These are phyloP conservation scores for Tylopilus subfusipes DNA, from an alignment of 768 basidiomycete genomes.

Conservation along the genomic window DNA sequence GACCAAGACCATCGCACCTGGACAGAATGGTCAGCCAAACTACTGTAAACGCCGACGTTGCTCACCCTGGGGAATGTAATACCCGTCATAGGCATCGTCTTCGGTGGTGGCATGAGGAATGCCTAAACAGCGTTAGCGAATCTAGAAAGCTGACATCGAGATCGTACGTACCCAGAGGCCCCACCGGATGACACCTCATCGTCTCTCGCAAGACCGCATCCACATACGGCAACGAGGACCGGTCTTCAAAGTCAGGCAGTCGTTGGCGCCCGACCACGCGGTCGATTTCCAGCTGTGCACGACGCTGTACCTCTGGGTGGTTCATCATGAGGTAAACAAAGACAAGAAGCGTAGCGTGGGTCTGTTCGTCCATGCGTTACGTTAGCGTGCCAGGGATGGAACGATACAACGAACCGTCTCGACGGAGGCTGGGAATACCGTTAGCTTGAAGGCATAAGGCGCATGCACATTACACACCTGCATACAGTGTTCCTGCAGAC, in stretches of 20 bases:
- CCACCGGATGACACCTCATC: constrained; percentile 28
- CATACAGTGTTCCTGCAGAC: not conserved
- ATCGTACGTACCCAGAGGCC: constrained; percentile 21
- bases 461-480: too few relatives aligned
- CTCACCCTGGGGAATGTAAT: constrained; percentile 30
- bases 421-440: not conserved
- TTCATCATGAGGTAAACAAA: constrained; percentile 31
- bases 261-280: constrained; percentile 25
- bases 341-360: constrained; percentile 6
- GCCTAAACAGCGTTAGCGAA: constrained; percentile 22
- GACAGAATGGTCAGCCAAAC: not conserved
- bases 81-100: constrained; percentile 37
- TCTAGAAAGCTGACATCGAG: not conserved
- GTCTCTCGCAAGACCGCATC: constrained; percentile 34
- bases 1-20: constrained; percentile 9
- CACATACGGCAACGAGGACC: constrained; percentile 30
- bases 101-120: constrained; percentile 39
- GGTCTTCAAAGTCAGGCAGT: constrained; percentile 33
- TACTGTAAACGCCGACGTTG: too few relatives aligned
- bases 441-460: not conserved
- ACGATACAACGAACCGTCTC: not conserved
- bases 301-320: constrained; percentile 26
- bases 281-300: constrained; percentile 34
- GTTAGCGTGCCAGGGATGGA: too few relatives aligned
- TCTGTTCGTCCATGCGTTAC: not conserved